Evolutionary conservation across 192 early-diverging fungal species (phyloP).

Genomic region (Dimargaris xerosporica): DNA sequence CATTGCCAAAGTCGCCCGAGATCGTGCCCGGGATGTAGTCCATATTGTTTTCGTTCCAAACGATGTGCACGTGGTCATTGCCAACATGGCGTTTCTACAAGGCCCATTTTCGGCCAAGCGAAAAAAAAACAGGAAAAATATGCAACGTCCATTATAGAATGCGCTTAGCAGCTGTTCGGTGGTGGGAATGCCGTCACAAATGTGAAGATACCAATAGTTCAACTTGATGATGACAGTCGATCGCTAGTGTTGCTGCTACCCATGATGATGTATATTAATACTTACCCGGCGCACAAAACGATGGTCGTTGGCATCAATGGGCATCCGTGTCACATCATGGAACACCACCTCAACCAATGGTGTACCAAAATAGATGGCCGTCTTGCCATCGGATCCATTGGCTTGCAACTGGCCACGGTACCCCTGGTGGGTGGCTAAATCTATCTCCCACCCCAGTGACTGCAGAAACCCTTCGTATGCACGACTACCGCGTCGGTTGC

Average conservation of each 20-base stretch:
- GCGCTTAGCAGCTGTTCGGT: neutral
- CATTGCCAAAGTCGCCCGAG: constrained; percentile 96
- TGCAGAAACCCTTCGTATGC: constrained; percentile 74
- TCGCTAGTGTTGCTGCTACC: neutral
- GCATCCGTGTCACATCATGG: constrained; percentile 82
- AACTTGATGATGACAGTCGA: neutral
- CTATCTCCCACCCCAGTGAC: constrained; percentile 87
- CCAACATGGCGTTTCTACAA: constrained; percentile 92
- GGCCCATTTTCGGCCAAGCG: neutral
- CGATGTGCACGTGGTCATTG: constrained; percentile 95
- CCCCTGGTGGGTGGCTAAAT: constrained; percentile 66
- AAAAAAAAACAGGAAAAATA: neutral
- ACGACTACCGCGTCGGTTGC: constrained; percentile 52
- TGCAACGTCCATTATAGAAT: neutral
- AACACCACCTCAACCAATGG: constrained; percentile 79
- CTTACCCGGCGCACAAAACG: constrained; percentile 87
- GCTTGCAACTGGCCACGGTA: constrained; percentile 77
- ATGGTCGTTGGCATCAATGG: constrained; percentile 56
- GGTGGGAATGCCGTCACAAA: too few species aligned
- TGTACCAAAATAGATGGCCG: constrained; percentile 69
- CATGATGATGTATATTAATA: neutral
- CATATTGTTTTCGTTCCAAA: constrained; percentile 90
- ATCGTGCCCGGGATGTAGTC: constrained; percentile 82
- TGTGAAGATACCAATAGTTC: neutral
- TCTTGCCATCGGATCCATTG: constrained; percentile 56